phyloP scores from a whole-genome alignment of 805 yeast genomes.

The Starmerella davenportii region DNA sequence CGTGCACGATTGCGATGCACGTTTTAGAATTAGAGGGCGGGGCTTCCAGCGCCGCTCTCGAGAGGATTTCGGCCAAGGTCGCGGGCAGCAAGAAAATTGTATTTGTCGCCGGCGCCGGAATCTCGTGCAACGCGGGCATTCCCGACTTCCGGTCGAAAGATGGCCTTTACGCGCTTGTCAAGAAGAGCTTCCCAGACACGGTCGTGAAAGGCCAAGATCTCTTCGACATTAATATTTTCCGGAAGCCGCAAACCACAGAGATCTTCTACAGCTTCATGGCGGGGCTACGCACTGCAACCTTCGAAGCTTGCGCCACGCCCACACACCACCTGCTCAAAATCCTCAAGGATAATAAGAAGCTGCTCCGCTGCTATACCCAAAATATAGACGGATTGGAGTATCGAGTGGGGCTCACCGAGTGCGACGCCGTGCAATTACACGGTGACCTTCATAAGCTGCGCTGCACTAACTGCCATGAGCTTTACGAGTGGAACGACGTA shows the following conservation, averaged over 20 bases:
- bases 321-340: slow-evolving; percentile 61
- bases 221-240: slow-evolving; percentile 69
- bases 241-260: slow-evolving; percentile 44
- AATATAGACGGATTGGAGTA: slow-evolving; percentile 82
- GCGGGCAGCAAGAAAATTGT: slow-evolving; percentile 24
- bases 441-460: slow-evolving; percentile 65
- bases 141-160: slow-evolving; percentile 81
- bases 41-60: not conserved
- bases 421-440: slow-evolving; percentile 52
- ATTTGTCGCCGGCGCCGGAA: slow-evolving; percentile 86
- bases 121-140: slow-evolving; percentile 90
- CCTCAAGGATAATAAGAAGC: slow-evolving; percentile 42
- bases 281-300: slow-evolving; percentile 44
- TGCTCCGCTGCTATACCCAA: slow-evolving; percentile 80
- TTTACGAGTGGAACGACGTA: slow-evolving; percentile 43
- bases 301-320: slow-evolving; percentile 57
- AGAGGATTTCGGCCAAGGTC: slow-evolving; percentile 11
- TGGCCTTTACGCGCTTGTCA: slow-evolving; percentile 66
- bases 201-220: slow-evolving; percentile 74
- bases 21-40: not conserved
- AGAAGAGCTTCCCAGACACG: slow-evolving; percentile 38
- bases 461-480: slow-evolving; percentile 53
- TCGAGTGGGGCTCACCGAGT: slow-evolving; percentile 38
- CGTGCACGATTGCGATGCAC: not conserved
- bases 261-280: slow-evolving; percentile 87